phyloP scores from a whole-genome alignment of 2,329 filamentous ascomycete species.

The Biscogniauxia mediterranea region DNA sequence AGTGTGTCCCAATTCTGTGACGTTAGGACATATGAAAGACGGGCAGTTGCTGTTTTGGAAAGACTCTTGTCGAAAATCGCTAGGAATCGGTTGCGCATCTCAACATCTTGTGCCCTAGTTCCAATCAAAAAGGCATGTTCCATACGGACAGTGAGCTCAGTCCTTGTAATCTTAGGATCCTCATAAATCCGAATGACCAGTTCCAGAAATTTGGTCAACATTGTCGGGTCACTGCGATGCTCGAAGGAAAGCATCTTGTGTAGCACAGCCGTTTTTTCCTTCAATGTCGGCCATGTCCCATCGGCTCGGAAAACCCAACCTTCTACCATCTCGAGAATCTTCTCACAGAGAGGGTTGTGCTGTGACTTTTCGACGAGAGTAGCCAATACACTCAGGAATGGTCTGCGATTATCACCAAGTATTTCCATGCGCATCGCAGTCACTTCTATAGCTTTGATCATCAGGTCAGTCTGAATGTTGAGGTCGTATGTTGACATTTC shows the following conservation, averaged over 20 bases:
- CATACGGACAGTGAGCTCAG: constrained; percentile 93
- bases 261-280: constrained; percentile 98
- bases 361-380: constrained; percentile 93
- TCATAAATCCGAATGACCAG: constrained; percentile 98
- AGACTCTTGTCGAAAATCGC: constrained; percentile 92
- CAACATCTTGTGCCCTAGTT: constrained; percentile 86
- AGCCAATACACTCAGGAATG: constrained; percentile 92
- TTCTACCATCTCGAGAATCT: constrained; percentile 91
- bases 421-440: constrained; percentile 90
- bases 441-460: constrained; percentile 93
- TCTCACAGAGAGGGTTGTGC: constrained; percentile 82
- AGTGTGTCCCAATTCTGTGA: constrained; percentile 97
- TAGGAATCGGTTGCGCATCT: constrained; percentile 97
- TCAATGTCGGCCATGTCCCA: constrained; percentile 93
- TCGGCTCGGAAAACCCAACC: constrained; percentile 94
- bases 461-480: constrained; percentile 84
- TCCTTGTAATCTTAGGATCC: constrained; percentile 90
- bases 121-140: constrained; percentile 98
- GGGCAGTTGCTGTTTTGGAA: constrained; percentile 85
- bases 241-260: constrained; percentile 99
- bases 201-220: constrained; percentile 90
- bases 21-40: constrained; percentile 83
- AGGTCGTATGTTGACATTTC: constrained; percentile 74
- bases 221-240: constrained; percentile 73
- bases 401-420: constrained; percentile 83